Evolutionary conservation across 2,329 filamentous ascomycete species (phyloP).

Genomic region (Calonectria hawksworthii): DNA sequence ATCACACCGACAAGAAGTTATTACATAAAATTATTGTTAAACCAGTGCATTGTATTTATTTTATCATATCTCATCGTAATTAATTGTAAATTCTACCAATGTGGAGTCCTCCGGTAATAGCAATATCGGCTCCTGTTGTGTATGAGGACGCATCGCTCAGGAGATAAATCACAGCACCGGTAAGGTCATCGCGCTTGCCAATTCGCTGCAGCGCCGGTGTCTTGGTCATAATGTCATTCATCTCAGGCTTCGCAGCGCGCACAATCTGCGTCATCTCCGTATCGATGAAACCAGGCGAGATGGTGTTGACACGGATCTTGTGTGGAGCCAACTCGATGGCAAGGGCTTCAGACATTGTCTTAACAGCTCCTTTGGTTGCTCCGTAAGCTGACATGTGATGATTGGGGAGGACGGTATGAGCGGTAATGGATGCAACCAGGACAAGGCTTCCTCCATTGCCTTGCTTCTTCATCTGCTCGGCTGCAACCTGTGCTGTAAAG

Average conservation of each 20-base stretch:
- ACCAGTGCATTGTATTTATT: too few species aligned
- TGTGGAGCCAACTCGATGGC: conserved; percentile 52
- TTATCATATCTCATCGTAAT: neutral
- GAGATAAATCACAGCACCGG: conserved; percentile 55
- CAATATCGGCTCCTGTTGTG: conserved; percentile 58
- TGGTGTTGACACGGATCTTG: conserved; percentile 52
- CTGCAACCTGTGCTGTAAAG: conserved; percentile 54
- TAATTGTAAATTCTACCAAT: conserved; percentile 39
- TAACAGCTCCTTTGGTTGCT: conserved; percentile 55
- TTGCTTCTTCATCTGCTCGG: conserved; percentile 55
- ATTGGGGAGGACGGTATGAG: conserved; percentile 20
- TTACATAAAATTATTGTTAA: neutral
- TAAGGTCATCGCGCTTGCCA: conserved; percentile 57
- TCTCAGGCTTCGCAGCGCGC: conserved; percentile 44
- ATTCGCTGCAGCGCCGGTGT: conserved; percentile 53
- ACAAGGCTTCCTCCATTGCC: conserved; percentile 53
- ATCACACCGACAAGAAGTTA: neutral
- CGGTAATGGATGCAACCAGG: conserved; percentile 23
- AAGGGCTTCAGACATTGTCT: conserved; percentile 53
- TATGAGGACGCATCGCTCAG: conserved; percentile 57
- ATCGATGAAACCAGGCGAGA: conserved; percentile 53
- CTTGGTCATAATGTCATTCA: conserved; percentile 51
- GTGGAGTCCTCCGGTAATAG: conserved; percentile 58
- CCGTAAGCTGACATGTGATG: conserved; percentile 52
- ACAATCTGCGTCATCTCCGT: conserved; percentile 50